Base-by-base conservation (phyloP, 2,329 filamentous ascomycete genomes). In the Calycina marina region DNA sequence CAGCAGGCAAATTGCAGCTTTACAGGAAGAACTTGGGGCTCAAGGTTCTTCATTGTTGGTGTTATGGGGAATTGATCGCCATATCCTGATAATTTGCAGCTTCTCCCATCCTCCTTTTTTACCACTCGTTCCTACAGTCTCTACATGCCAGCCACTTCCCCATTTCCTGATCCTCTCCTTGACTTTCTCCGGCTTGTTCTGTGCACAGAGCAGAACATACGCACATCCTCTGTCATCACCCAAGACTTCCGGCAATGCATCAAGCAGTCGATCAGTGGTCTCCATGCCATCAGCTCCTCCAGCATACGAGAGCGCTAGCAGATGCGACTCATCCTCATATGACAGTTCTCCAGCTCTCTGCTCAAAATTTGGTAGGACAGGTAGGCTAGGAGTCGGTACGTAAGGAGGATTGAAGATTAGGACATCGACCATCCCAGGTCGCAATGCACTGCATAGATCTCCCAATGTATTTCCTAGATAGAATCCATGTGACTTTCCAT, bases 391-490 rank as follows among this genome's bases (percentile, higher is more conserved):
- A 2, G 86, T 92, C 2, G 90, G 90, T 10, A 98, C 90, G 53
- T 98, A 98, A 1, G 90, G 90, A 32, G 90, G 90, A 52, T 98
- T 98, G 65, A 96, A 98, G 16, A 98, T 68, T 40, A 98, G 65
- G 8, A 98, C 67, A 51, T 98, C 90, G 4, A 93, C 67, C 24
- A 58, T 56, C 2, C 64, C 61, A 0, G 59, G 50, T 5, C 67
- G 65, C 25, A 92, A 58, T 1, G 76, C 60, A 2, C 67, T 56
- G 4, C 67, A 64, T 1, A 98, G 64, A 50, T 96, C 83, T 2
- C 71, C 77, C 37, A 73, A 73, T 15, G 77, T 52, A 12, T 77
- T 69, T 25, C 73, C 77, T 5, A 90, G 56, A 45, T 78, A 82
- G 6, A 58, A 46, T 3, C 60, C 66, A 31, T 56, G 45, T 10